Evolutionary conservation across 164 flowering plant species (phyloP), one percentile per base, ranked within the genome.

Genomic region (Dillenia turbinata): DNA sequence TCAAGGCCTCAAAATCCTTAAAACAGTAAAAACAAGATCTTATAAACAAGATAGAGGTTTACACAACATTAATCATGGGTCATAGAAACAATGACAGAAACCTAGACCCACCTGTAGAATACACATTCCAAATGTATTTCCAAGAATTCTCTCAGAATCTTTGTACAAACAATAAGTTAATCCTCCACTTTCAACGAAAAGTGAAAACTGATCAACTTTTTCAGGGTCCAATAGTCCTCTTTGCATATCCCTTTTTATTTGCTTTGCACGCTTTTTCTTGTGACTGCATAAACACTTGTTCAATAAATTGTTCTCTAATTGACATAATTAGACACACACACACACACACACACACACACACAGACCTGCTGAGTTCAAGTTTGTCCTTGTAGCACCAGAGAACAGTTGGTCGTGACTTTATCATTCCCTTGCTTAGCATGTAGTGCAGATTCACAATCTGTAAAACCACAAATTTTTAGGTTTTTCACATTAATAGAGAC

Each of bases 1-100:
- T 95, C 84, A 95, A 70, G 45, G 96, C 97, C 75, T 95, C 99
- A 78, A 95, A 94, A 77, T 95, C 99, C 97, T 95, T 70, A 44
- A 43, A 60, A 17, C 10, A 14, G 1, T 17, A 19, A 54, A n/a
- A 12, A 7, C 51, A 33, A 33, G 57, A 47, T 26, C 51, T 1
- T 47, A 11, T 15, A 17, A 59, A 52, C 12, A 12, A 49, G 33
- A 67, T 15, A 7, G 47, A 10, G 46, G 33, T 54, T 26, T 33
- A 33, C 14, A 14, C 45, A 51, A 13, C 52, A 43, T 54, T 8
- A 49, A 49, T 44, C 12, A 45, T 47, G 19, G 49, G 44, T 2
- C 24, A 52, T 1, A 40, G n/a, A 22, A 49, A 1, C 2, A 11
- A 49, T 19, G 10, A 22, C 14, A 70, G 14, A 33, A 33, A 33